Evolutionary conservation across 1,284 basidiomycete genomes (phyloP), one percentile per base, ranked within the genome.

Genomic region (Trichosporon sp.): DNA sequence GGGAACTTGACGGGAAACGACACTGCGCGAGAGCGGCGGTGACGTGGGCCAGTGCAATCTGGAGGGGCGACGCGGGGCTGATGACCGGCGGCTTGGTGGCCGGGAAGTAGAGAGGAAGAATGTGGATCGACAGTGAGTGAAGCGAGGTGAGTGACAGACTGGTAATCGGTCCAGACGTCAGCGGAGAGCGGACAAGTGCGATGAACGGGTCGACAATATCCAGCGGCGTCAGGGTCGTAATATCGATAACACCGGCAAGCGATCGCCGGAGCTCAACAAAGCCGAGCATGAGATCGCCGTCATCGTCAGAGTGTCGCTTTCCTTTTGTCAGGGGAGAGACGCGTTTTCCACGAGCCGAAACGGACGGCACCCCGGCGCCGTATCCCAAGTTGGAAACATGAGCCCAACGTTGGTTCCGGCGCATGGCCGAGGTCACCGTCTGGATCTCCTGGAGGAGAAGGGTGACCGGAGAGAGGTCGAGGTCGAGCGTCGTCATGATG

Each of bases 1-100:
- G 93, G 79, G 98, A 96, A 75, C 92, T 96, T 6, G 94, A 93
- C 83, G 99, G 97, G 81, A 99, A 99, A 83, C 97, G 95, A 87
- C 96, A 98, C 78, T 94, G 94, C 7, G 96, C 94, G 10, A 96
- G 89, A 0, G 96, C 91, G 71, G 89, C 91, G 79, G 95, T 96
- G 70, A 98, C 87, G 76, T 96, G 93, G 31, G 90, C 88, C 66
- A 99, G 87, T 4, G 92, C 91, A 40, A 87, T 82, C 54, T 84
- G 82, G 10, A 84, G 75, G 1, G 80, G 79, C 7, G 79, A 79
- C 8, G 79, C 78, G 1, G 78, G 73, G 64, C 76, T 69, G 1
- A 75, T 61, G 0, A 76, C 66, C 0, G 80, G 77, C 1, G 77
- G 71, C 11, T 74, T 75, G 1, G 77, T 75, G 89, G 88, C 70